A percentile compares a stretch with the other conserved stretches of the same genome.
phyloP scores from a whole-genome alignment of 495 filamentous ascomycete species.

The Penicillium nucicola region DNA sequence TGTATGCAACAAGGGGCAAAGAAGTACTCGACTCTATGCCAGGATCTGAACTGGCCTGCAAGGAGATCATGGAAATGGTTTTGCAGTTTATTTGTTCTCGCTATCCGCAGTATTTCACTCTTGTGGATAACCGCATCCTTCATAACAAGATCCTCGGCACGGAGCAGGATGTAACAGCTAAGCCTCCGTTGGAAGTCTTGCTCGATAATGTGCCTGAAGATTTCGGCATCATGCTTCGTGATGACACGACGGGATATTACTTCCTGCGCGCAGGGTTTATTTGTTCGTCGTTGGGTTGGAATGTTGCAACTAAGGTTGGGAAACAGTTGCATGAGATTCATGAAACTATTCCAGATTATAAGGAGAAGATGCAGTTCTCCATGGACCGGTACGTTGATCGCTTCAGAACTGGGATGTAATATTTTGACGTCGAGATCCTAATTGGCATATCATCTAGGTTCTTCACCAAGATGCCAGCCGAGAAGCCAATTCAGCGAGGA shows the following conservation, averaged over 20 bases:
- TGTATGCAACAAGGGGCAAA: conserved; percentile 63
- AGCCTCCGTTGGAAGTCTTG: conserved; percentile 68
- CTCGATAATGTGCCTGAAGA: conserved; percentile 87
- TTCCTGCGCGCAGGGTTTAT: conserved; percentile 75
- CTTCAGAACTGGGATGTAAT: background rate
- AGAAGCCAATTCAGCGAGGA: conserved; percentile 77
- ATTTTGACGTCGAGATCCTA: background rate
- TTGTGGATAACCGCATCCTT: conserved; percentile 60
- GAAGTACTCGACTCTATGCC: conserved; percentile 67
- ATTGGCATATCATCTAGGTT: conserved; percentile 42
- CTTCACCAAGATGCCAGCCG: conserved; percentile 74
- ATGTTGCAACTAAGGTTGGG: conserved; percentile 71
- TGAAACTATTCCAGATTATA: conserved; percentile 76
- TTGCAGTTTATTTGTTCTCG: conserved; percentile 75
- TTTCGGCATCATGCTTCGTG: conserved; percentile 75
- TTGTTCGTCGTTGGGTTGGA: conserved; percentile 81
- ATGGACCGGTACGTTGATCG: conserved; percentile 68
- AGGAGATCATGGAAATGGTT: conserved; percentile 88
- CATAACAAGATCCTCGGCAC: conserved; percentile 69
- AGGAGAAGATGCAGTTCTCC: conserved; percentile 84
- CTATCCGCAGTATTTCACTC: conserved; percentile 75
- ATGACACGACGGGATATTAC: conserved; percentile 70
- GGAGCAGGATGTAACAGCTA: conserved; percentile 57
- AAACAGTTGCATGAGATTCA: conserved; percentile 73
- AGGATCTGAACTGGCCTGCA: conserved; percentile 76